These are phyloP conservation scores for Stylosanthes scabra DNA, from an alignment of 331 rosid species.

Conservation along the genomic window DNA sequence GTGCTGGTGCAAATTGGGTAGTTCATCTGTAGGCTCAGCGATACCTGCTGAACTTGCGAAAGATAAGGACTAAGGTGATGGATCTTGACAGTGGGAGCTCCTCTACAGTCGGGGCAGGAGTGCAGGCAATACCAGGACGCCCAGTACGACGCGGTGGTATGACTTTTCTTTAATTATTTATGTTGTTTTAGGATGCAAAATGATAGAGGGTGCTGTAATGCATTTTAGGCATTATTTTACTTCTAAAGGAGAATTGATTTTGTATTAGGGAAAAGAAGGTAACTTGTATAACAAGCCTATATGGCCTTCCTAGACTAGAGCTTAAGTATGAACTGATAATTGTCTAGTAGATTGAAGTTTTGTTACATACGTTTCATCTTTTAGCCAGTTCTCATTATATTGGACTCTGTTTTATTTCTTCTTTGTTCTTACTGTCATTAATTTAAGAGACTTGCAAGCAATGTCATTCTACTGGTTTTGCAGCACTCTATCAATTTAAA, in stretches of 20 bases:
- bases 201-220: constrained; percentile 15
- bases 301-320: constrained; percentile 20
- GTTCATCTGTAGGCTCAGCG: constrained; percentile 45
- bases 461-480: constrained; percentile 42
- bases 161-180: constrained; percentile 8
- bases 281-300: constrained; percentile 6
- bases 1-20: constrained; percentile 40
- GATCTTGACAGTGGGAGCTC: constrained; percentile 60
- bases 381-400: constrained; percentile 13
- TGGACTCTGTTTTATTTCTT: constrained; percentile 1
- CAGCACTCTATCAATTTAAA: constrained; percentile 74
- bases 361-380: constrained; percentile 27
- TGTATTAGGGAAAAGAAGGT: constrained; percentile 17
- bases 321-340: constrained; percentile 17
- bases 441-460: constrained; percentile 26
- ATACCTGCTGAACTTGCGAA: constrained; percentile 41
- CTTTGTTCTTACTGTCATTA: not conserved
- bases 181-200: constrained; percentile 10
- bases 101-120: constrained; percentile 32
- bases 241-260: constrained; percentile 13
- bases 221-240: not conserved
- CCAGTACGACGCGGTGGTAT: constrained; percentile 50
- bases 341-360: constrained; percentile 25
- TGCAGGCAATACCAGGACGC: constrained; percentile 36
- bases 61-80: constrained; percentile 45